Evolutionary conservation across 441 rosid genomes (phyloP).

Genomic region (Eutrema salsugineum): DNA sequence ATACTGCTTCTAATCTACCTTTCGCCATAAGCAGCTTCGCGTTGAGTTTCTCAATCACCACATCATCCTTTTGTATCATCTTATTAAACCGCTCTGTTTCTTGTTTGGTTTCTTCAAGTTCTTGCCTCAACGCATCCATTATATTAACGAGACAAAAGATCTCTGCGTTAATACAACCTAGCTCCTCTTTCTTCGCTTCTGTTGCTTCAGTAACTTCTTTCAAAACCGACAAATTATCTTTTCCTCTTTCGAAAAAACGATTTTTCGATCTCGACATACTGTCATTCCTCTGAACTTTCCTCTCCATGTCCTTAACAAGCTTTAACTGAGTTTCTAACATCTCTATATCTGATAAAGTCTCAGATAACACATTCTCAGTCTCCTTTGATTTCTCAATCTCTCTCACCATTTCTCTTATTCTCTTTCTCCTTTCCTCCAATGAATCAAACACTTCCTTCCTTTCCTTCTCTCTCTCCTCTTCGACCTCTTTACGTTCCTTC

Average conservation of each 20-base stretch:
- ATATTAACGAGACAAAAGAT: constrained; percentile 58
- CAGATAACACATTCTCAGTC: constrained; percentile 48
- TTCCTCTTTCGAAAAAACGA: constrained; percentile 19
- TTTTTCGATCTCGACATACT: constrained; percentile 31
- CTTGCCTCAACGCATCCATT: constrained; percentile 67
- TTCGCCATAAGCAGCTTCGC: constrained; percentile 79
- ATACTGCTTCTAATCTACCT: constrained; percentile 49
- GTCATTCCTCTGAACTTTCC: constrained; percentile 34
- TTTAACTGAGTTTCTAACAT: constrained; percentile 57
- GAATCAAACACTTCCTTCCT: constrained; percentile 29
- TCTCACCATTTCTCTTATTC: constrained; percentile 30
- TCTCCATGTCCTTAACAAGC: constrained; percentile 44
- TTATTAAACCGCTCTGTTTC: constrained; percentile 47
- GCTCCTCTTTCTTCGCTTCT: constrained; percentile 61
- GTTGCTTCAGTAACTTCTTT: constrained; percentile 43
- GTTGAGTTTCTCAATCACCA: constrained; percentile 49
- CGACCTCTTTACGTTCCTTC: constrained; percentile 56
- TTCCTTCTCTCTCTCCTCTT: constrained; percentile 47
- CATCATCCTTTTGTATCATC: constrained; percentile 47
- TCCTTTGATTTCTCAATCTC: constrained; percentile 53
- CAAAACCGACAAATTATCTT: constrained; percentile 33
- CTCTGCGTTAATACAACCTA: constrained; percentile 49
- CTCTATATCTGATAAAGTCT: constrained; percentile 59
- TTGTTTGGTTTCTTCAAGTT: constrained; percentile 43
- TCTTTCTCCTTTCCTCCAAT: constrained; percentile 35